A percentile compares a stretch with the other conserved stretches of the same genome.
Conservation (phyloP, 192 early-diverging fungal genomes). For the Piromyces sp. region DNA sequence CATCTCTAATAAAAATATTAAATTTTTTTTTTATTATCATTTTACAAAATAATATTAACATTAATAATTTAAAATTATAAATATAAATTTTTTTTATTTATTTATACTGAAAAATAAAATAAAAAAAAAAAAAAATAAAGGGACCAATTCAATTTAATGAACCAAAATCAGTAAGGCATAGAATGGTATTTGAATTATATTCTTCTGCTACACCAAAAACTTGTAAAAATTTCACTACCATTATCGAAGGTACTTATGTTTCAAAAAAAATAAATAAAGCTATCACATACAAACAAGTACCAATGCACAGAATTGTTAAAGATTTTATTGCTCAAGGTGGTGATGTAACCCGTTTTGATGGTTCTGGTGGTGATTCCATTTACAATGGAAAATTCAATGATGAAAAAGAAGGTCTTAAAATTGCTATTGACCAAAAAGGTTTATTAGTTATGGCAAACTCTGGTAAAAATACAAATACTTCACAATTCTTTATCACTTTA, state of each 20-base stretch:
- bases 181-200: background rate
- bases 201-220: background rate
- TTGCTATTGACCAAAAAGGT: constrained; percentile 2
- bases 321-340: constrained; percentile 20
- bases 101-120: too few relatives aligned
- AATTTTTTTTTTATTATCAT: too few relatives aligned
- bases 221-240: background rate
- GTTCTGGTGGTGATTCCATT: constrained; percentile 35
- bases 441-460: constrained; percentile 35
- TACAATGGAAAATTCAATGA: constrained; percentile 39
- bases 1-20: too few relatives aligned
- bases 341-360: constrained; percentile 20
- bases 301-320: constrained; percentile 12
- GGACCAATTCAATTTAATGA: background rate
- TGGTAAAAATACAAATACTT: constrained; percentile 45
- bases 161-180: background rate
- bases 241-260: constrained; percentile 7
- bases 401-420: constrained; percentile 20
- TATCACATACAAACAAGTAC: constrained; percentile 7
- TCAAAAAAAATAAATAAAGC: constrained; percentile 16
- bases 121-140: too few relatives aligned
- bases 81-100: too few relatives aligned
- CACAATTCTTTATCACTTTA: constrained; percentile 33
- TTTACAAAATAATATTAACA: too few relatives aligned
- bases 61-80: too few relatives aligned